Evolutionary conservation across 768 basidiomycete species (phyloP).

Genomic region (Mycena alexandri): DNA sequence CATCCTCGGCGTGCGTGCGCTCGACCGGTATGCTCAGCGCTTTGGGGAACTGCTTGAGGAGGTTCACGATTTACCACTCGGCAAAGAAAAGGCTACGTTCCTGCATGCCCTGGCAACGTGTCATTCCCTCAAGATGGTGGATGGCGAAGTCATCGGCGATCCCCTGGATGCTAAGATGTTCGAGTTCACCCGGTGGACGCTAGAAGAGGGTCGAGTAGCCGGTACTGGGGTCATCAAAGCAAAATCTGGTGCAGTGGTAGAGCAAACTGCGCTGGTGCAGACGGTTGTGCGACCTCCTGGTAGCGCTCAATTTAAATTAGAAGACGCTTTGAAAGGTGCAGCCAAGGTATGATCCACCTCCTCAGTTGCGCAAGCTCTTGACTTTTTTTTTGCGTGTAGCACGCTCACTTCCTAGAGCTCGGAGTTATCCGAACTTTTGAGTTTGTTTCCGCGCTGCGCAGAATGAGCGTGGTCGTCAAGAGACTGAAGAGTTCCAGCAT

Average conservation of each 20-base stretch:
- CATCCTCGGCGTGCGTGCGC: slow-evolving; percentile 91
- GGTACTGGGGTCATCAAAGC: slow-evolving; percentile 80
- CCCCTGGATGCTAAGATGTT: slow-evolving; percentile 99
- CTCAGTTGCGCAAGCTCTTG: slow-evolving; percentile 3
- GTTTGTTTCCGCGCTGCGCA: slow-evolving; percentile 90
- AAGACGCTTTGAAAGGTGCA: slow-evolving; percentile 91
- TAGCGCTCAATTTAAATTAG: slow-evolving; percentile 88
- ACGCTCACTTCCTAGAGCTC: slow-evolving; percentile 96
- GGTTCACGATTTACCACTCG: slow-evolving; percentile 84
- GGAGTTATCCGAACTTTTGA: slow-evolving; percentile 97
- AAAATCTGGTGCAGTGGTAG: slow-evolving; percentile 66
- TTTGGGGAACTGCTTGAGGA: slow-evolving; percentile 94
- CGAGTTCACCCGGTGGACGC: slow-evolving; percentile 93
- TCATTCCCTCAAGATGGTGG: slow-evolving; percentile 93
- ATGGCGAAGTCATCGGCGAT: slow-evolving; percentile 91
- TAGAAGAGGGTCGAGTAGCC: slow-evolving; percentile 89
- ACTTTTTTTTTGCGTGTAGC: slow-evolving; percentile 59
- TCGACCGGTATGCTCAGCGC: slow-evolving; percentile 79
- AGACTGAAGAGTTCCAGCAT: slow-evolving; percentile 93
- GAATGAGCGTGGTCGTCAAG: slow-evolving; percentile 99
- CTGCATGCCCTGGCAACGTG: slow-evolving; percentile 96
- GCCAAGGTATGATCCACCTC: slow-evolving; percentile 67
- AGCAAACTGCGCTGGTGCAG: slow-evolving; percentile 93
- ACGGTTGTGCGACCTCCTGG: slow-evolving; percentile 97
- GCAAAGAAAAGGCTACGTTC: slow-evolving; percentile 83